Conservation (phyloP, 768 basidiomycete species). For the Kwoniella pini region DNA sequence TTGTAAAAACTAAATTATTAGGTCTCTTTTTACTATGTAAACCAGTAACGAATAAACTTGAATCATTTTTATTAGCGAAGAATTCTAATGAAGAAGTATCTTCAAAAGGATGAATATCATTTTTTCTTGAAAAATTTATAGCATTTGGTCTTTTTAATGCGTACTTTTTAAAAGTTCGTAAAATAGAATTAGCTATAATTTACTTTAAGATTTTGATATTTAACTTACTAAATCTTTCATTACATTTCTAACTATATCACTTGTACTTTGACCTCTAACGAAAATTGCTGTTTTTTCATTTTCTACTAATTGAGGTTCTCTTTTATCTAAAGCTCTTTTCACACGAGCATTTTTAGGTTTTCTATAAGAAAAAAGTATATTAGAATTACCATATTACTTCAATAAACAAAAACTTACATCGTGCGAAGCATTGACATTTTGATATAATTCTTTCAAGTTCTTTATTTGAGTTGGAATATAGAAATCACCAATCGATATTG, state of each 20-base stretch:
- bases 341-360: slow-evolving; percentile 96
- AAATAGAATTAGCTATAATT: too few relatives aligned
- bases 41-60: slow-evolving; percentile 83
- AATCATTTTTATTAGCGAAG: slow-evolving; percentile 92
- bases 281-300: slow-evolving; percentile 81
- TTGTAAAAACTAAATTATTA: slow-evolving; percentile 75
- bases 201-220: too few relatives aligned
- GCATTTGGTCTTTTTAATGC: slow-evolving; percentile 87
- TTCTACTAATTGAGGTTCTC: slow-evolving; percentile 82
- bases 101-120: slow-evolving; percentile 87
- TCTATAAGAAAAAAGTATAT: slow-evolving; percentile 51
- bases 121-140: slow-evolving; percentile 93
- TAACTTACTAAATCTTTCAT: slow-evolving; percentile 86
- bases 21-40: slow-evolving; percentile 94
- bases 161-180: too few relatives aligned
- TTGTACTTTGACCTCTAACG: slow-evolving; percentile 82
- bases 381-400: neutral
- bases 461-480: too few relatives aligned
- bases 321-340: slow-evolving; percentile 81
- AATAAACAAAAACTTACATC: slow-evolving; percentile 39
- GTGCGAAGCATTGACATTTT: slow-evolving; percentile 55
- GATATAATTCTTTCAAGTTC: neutral
- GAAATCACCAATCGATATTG: too few relatives aligned
- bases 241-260: slow-evolving; percentile 72
- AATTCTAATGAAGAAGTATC: slow-evolving; percentile 79